Conservation (phyloP, 2,329 filamentous ascomycete species). For the Massarina eburnea region DNA sequence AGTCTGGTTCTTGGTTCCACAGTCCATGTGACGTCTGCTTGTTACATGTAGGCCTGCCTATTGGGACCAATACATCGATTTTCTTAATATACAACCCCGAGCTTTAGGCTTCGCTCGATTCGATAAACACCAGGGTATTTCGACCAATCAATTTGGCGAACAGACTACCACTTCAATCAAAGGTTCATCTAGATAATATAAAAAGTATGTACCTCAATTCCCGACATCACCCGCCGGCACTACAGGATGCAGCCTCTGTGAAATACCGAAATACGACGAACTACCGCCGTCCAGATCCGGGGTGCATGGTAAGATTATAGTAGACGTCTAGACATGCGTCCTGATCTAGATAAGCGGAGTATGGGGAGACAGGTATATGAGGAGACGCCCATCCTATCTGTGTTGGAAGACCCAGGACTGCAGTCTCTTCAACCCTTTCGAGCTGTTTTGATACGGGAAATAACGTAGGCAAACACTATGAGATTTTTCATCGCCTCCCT, state of each 20-base stretch:
- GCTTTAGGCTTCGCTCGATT: not conserved
- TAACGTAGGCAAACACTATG: conserved; percentile 15
- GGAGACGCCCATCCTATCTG: not conserved
- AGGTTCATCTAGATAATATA: not conserved
- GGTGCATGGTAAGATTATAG: conserved; percentile 1
- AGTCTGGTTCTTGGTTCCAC: too few relatives aligned
- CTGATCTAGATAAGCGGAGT: not conserved
- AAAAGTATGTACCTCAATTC: not conserved
- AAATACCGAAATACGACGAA: conserved; percentile 1
- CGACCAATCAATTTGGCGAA: not conserved
- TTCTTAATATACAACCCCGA: not conserved
- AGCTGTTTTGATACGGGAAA: not conserved
- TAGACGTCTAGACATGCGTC: too few relatives aligned
- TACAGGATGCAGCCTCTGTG: not conserved
- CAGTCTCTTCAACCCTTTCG: not conserved
- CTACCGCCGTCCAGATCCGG: conserved; percentile 1
- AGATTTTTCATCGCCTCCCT: conserved; percentile 27
- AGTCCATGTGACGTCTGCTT: too few relatives aligned
- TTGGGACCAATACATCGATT: too few relatives aligned
- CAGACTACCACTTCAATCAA: not conserved
- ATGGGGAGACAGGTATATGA: not conserved
- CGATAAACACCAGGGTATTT: not conserved
- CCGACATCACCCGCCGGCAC: conserved; percentile 6
- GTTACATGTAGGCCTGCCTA: too few relatives aligned
- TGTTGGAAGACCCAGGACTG: not conserved